Base-by-base conservation (phyloP, 2,329 filamentous ascomycete genomes). In the Grosmannia clavigera region DNA sequence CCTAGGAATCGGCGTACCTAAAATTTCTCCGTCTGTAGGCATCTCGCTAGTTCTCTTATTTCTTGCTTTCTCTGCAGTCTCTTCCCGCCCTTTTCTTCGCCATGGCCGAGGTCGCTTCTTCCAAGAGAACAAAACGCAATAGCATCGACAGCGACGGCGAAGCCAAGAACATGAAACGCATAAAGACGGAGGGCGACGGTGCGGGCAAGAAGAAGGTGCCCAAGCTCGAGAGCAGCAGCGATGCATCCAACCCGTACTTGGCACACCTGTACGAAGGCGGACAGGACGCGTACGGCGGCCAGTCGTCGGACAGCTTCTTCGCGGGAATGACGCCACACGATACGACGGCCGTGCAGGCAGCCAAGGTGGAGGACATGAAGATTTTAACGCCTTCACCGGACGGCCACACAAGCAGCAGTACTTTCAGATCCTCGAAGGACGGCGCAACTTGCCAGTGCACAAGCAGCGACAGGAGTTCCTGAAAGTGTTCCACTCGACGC, bases 381-480 rank as follows among this genome's bases (percentile, higher is more conserved):
- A 73, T 79, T 66, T 79, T 66, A 99, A 96, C 70, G 87, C 92
- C 27, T 96, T 96, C 78, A 99, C 85, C 56, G 85, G 86, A 62
- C 77, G 81, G 61, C 78, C 83, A 16, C 86, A 96, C 68, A 91
- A 90, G 54, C 81, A 84, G 66, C 84, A 87, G 69, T 99, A 99
- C 78, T 90, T 96, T 73, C 84, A 85, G 68, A 99, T 99, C 70
- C 76, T 99, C 68, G 83, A 92, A 75, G 83, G 82, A 60, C 82
- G 94, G 67, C 84, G 92, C 70, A 86, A 91, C 67, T 81, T 99
- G 63, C 94, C 94, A 16, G 94, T 99, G 52, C 86, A 95, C 74
- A 86, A 90, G 70, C 94, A 99, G 74, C 86, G 91, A 80, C 84
- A 94, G 73, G 94, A 99, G 71, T 99, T 99, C 71, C 81, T 99